These are phyloP conservation scores for Diatrype stigma DNA, from an alignment of 2,329 filamentous ascomycete species.

Conservation along the genomic window DNA sequence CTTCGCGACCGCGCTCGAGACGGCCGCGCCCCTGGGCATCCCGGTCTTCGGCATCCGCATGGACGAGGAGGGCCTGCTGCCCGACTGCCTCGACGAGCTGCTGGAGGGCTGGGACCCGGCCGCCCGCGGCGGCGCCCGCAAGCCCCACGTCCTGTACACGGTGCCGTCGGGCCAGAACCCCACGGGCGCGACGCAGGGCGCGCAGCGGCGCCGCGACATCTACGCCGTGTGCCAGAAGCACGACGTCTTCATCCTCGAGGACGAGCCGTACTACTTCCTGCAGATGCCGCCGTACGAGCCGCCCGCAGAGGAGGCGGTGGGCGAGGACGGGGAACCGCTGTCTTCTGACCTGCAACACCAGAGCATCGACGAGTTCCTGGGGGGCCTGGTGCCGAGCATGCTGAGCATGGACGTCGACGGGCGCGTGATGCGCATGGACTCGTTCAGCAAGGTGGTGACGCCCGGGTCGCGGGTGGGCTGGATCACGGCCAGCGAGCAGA, in stretches of 20 bases:
- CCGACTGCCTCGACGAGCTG: slow-evolving; percentile 47
- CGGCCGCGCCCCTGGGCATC: slow-evolving; percentile 49
- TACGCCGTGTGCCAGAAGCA: slow-evolving; percentile 80
- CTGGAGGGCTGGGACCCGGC: slow-evolving; percentile 46
- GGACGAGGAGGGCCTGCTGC: slow-evolving; percentile 51
- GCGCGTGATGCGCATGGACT: slow-evolving; percentile 85
- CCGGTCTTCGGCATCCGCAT: slow-evolving; percentile 46
- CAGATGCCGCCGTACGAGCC: slow-evolving; percentile 81
- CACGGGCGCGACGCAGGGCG: slow-evolving; percentile 76
- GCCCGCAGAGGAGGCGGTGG: too few relatives aligned
- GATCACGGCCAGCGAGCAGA: slow-evolving; percentile 82
- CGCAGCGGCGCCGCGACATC: slow-evolving; percentile 62
- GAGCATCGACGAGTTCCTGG: slow-evolving; percentile 69
- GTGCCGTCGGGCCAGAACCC: slow-evolving; percentile 83
- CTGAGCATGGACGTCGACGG: slow-evolving; percentile 81
- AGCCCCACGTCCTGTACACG: slow-evolving; percentile 55
- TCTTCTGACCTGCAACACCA: neutral
- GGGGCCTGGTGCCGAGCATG: slow-evolving; percentile 67
- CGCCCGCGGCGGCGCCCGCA: slow-evolving; percentile 38
- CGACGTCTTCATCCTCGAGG: slow-evolving; percentile 82
- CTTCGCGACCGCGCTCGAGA: slow-evolving; percentile 69
- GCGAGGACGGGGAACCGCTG: too few relatives aligned
- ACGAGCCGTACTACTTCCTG: slow-evolving; percentile 92
- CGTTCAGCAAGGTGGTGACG: slow-evolving; percentile 86
- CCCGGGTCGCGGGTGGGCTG: slow-evolving; percentile 81